Percentiles rank a stretch among this genome's conserved stretches.
Evolutionary conservation across 176 grass and related monocot species (phyloP).

Genomic region (Ananas comosus): DNA sequence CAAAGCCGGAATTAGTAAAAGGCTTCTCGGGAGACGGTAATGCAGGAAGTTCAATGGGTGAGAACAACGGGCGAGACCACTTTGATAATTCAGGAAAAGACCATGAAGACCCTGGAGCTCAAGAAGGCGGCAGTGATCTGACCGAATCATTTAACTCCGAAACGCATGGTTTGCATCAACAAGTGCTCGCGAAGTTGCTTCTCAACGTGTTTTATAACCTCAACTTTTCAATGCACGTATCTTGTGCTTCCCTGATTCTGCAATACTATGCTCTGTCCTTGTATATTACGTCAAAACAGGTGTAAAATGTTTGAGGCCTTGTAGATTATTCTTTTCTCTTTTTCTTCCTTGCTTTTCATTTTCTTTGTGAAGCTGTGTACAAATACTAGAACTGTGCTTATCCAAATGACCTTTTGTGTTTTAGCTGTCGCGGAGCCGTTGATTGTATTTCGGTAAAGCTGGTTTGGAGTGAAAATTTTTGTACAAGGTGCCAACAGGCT

Average conservation of each 20-base stretch:
- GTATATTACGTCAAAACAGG: background rate
- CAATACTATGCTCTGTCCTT: constrained; percentile 9
- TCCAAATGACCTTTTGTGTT: background rate
- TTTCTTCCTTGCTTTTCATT: no score
- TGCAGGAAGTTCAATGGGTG: constrained; percentile 37
- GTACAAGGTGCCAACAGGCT: no score
- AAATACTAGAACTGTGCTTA: background rate
- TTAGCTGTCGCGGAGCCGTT: background rate
- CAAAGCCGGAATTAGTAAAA: constrained; percentile 54
- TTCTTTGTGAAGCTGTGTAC: no score
- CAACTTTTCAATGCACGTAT: constrained; percentile 17
- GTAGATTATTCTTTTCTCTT: background rate
- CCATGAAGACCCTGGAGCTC: constrained; percentile 12
- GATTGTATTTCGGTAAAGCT: background rate
- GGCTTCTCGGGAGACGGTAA: constrained; percentile 42
- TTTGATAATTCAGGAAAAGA: constrained; percentile 16
- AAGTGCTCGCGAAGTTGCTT: constrained; percentile 27
- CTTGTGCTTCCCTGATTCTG: constrained; percentile 21
- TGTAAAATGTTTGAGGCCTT: constrained; percentile 9
- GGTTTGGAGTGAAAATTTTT: background rate
- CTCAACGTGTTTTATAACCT: constrained; percentile 27
- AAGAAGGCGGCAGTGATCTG: constrained; percentile 16
- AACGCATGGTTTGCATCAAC: constrained; percentile 41
- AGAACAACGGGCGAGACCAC: constrained; percentile 24
- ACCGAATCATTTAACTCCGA: constrained; percentile 31